phyloP scores from a whole-genome alignment of 148 eudicot genomes.

The Nyssa sinensis region DNA sequence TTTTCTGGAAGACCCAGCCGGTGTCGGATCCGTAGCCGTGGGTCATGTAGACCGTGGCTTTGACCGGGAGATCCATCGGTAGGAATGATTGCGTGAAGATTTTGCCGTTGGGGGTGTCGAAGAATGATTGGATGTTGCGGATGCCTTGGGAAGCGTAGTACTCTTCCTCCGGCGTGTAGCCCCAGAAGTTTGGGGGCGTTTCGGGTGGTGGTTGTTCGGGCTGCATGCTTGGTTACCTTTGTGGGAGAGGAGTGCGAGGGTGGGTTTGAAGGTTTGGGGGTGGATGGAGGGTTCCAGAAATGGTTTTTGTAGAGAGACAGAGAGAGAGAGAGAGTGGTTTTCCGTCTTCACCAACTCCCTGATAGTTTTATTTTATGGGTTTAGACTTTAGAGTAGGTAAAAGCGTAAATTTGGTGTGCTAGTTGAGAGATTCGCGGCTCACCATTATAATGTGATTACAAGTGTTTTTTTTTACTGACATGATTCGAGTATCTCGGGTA shows the following conservation, averaged over 20 bases:
- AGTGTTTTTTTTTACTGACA: too few species aligned
- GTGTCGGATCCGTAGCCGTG: constrained; percentile 80
- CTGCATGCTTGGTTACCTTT: constrained; percentile 3
- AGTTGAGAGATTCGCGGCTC: too few species aligned
- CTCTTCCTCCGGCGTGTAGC: constrained; percentile 55
- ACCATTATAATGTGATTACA: too few species aligned
- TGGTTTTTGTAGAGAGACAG: not conserved
- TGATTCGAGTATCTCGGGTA: too few species aligned
- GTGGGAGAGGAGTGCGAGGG: not conserved
- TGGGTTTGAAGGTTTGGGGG: not conserved
- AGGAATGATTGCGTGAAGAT: constrained; percentile 64
- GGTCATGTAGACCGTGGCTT: constrained; percentile 54
- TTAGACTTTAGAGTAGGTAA: not conserved
- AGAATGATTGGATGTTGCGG: constrained; percentile 49
- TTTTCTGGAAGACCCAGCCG: constrained; percentile 67
- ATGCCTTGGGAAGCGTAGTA: constrained; percentile 63
- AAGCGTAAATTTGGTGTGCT: too few species aligned
- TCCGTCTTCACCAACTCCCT: constrained; percentile 4
- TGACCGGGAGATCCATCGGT: constrained; percentile 34
- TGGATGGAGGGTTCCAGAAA: not conserved
- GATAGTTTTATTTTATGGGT: not conserved
- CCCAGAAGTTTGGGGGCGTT: constrained; percentile 59
- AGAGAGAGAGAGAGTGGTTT: too few species aligned
- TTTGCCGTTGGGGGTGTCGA: constrained; percentile 52
- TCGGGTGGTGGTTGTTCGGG: constrained; percentile 7